Conservation (phyloP, 2,329 filamentous ascomycete species). For the Orbilia quercus region DNA sequence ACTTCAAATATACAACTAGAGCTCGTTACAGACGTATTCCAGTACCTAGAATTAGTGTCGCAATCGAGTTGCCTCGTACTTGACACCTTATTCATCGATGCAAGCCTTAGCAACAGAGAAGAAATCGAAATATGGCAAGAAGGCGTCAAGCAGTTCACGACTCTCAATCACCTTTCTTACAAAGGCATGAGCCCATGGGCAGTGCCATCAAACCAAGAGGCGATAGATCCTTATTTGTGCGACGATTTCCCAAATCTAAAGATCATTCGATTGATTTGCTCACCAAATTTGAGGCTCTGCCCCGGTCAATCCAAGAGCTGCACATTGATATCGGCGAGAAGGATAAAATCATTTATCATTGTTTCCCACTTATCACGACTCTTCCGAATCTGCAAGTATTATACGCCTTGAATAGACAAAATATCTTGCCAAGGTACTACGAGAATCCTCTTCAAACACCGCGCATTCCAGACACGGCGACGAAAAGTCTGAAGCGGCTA, state of each 20-base stretch:
- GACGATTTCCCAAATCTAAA: conserved; percentile 53
- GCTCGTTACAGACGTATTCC: conserved; percentile 39
- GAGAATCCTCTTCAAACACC: conserved; percentile 45
- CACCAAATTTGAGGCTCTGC: conserved; percentile 47
- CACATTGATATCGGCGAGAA: conserved; percentile 51
- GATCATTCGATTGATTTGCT: conserved; percentile 45
- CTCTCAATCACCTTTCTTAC: conserved; percentile 37
- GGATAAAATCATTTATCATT: conserved; percentile 50
- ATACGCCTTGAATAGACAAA: conserved; percentile 47
- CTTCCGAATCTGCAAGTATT: conserved; percentile 40
- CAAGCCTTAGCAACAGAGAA: conserved; percentile 38
- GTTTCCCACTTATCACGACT: conserved; percentile 47
- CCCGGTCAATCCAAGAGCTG: conserved; percentile 40
- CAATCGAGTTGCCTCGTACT: conserved; percentile 22
- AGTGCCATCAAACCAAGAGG: conserved; percentile 10
- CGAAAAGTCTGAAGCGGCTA: conserved; percentile 19
- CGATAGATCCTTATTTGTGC: conserved; percentile 33
- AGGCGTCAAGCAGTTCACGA: conserved; percentile 44
- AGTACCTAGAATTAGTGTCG: conserved; percentile 34
- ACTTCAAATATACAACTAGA: conserved; percentile 21
- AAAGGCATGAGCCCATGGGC: conserved; percentile 53
- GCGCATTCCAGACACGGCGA: conserved; percentile 33
- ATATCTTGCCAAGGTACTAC: conserved; percentile 45
- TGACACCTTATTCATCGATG: conserved; percentile 42
- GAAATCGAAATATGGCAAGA: conserved; percentile 51